These are phyloP conservation scores for Phytophthora syringae DNA, from an alignment of 352 stramenopile genomes.

Conservation along the genomic window DNA sequence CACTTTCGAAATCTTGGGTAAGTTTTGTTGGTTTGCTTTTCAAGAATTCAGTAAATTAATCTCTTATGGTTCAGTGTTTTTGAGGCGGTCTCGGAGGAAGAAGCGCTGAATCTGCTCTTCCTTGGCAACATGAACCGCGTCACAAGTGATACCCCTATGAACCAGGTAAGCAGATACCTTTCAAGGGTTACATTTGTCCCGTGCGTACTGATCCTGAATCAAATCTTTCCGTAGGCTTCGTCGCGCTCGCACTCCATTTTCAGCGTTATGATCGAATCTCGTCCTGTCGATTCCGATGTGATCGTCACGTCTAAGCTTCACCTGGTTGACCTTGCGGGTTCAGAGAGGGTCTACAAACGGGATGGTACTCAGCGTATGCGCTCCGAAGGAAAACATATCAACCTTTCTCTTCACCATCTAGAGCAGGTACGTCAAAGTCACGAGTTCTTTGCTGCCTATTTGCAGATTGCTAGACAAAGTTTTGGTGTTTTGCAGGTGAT, in stretches of 20 bases:
- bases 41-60: no score
- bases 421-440: slow-evolving; percentile 71
- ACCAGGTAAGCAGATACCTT: slow-evolving; percentile 60
- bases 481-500: slow-evolving; percentile 84
- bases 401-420: slow-evolving; percentile 95
- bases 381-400: slow-evolving; percentile 96
- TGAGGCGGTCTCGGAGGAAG: slow-evolving; percentile 88
- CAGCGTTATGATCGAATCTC: slow-evolving; percentile 92
- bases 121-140: slow-evolving; percentile 96
- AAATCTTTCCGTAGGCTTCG: slow-evolving; percentile 52
- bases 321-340: slow-evolving; percentile 96
- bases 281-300: slow-evolving; percentile 73
- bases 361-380: slow-evolving; percentile 90
- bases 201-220: neutral
- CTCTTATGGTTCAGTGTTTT: slow-evolving; percentile 54
- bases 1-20: slow-evolving; percentile 82
- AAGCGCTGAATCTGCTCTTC: slow-evolving; percentile 96
- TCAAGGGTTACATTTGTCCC: neutral
- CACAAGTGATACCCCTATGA: slow-evolving; percentile 97
- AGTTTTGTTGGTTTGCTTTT: neutral
- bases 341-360: slow-evolving; percentile 96
- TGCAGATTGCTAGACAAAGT: neutral
- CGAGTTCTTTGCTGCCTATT: neutral
- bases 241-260: slow-evolving; percentile 97
- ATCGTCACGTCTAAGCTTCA: slow-evolving; percentile 92